These are phyloP conservation scores for Hysterangium stoloniferum DNA, from an alignment of 768 basidiomycete species.

Conservation along the genomic window DNA sequence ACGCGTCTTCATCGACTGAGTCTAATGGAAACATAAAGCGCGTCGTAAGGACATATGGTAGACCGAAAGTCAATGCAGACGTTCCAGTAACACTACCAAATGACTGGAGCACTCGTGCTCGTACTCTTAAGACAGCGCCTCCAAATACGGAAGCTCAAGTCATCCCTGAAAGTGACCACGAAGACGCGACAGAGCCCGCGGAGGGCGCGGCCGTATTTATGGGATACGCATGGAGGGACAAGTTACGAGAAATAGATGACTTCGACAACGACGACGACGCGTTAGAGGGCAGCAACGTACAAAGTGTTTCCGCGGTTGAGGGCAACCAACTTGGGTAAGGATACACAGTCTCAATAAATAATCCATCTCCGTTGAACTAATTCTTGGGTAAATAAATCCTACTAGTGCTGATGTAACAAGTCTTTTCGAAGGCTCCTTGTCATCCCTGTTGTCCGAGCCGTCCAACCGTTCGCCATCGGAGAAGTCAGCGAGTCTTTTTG, in stretches of 20 bases:
- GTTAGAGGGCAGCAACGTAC: conserved; percentile 19
- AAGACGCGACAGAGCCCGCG: neutral
- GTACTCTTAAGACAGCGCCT: conserved; percentile 8
- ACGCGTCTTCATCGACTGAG: neutral
- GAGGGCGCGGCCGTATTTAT: neutral
- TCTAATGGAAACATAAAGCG: neutral
- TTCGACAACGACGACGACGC: conserved; percentile 22
- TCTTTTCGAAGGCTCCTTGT: conserved; percentile 19
- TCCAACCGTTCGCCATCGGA: too few relatives aligned
- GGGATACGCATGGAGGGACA: conserved; percentile 37
- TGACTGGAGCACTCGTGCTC: neutral
- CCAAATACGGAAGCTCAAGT: conserved; percentile 5
- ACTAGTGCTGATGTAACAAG: conserved; percentile 12
- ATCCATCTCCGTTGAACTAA: conserved; percentile 17
- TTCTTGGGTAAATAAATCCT: conserved; percentile 12
- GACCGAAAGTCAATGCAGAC: neutral
- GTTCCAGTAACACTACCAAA: neutral
- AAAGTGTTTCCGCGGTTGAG: neutral
- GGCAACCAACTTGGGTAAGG: conserved; percentile 3
- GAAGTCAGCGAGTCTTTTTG: neutral
- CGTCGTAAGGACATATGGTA: conserved; percentile 10
- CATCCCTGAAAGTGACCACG: conserved; percentile 10
- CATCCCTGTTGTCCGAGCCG: conserved; percentile 23
- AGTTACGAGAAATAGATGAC: conserved; percentile 34
- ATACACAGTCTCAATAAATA: conserved; percentile 7